Conservation (phyloP, 352 stramenopile species). For the Pythium scleroteichum region DNA sequence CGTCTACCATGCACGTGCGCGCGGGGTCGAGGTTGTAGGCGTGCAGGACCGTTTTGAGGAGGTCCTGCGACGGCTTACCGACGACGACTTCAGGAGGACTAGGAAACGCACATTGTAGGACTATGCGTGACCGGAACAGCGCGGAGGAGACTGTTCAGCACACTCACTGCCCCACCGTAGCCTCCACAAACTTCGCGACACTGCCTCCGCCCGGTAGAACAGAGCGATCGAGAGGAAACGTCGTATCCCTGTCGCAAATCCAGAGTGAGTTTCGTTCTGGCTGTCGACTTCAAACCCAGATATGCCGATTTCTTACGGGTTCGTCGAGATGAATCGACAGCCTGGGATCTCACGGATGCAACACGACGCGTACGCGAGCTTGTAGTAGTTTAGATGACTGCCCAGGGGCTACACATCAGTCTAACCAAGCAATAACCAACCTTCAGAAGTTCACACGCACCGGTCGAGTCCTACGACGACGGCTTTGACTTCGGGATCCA, state of each 20-base stretch:
- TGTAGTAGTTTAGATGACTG: constrained; percentile 31
- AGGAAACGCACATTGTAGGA: too few relatives aligned
- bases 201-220: constrained; percentile 75
- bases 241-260: constrained; percentile 49
- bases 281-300: neutral
- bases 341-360: constrained; percentile 71
- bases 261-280: too few relatives aligned
- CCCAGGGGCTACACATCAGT: too few relatives aligned
- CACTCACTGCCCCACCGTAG: constrained; percentile 58
- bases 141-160: neutral
- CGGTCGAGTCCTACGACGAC: constrained; percentile 83
- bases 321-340: constrained; percentile 83
- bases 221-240: constrained; percentile 71
- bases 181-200: constrained; percentile 70
- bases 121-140: too few relatives aligned
- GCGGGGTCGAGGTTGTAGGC: constrained; percentile 66
- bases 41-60: constrained; percentile 77
- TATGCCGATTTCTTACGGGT: constrained; percentile 49
- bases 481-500: constrained; percentile 69
- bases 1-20: constrained; percentile 72
- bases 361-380: constrained; percentile 75
- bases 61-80: constrained; percentile 81
- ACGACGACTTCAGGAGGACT: constrained; percentile 73
- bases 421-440: too few relatives aligned
- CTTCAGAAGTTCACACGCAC: too few relatives aligned